Percentiles rank a stretch among this genome's conserved stretches.
Evolutionary conservation across 257 asterid species (phyloP).

Genomic region (Henckelia pumila): DNA sequence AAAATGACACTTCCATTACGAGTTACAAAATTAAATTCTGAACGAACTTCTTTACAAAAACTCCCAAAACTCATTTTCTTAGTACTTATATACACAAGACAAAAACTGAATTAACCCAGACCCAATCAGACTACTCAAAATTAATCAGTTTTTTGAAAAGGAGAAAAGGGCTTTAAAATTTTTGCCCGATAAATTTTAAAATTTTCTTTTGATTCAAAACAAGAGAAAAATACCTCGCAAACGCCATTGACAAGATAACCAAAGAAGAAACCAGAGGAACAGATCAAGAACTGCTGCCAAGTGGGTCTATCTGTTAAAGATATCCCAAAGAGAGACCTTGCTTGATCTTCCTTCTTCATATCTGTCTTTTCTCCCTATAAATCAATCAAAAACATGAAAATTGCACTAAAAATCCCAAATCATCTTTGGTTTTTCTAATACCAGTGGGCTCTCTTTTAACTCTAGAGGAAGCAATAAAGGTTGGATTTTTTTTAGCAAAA

Average conservation of each 20-base stretch:
- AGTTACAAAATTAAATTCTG: too few species aligned
- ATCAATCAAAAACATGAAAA: slow-evolving; percentile 11
- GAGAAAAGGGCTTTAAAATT: too few species aligned
- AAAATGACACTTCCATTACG: too few species aligned
- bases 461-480: not conserved
- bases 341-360: slow-evolving; percentile 83
- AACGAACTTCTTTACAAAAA: too few species aligned
- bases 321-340: slow-evolving; percentile 74
- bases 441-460: not conserved
- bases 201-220: too few species aligned
- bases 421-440: not conserved
- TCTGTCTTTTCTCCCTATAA: not conserved
- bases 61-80: too few species aligned
- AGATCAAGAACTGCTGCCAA: slow-evolving; percentile 86
- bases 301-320: slow-evolving; percentile 63
- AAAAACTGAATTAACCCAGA: too few species aligned
- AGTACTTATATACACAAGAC: too few species aligned
- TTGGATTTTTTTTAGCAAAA: not conserved
- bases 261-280: slow-evolving; percentile 87
- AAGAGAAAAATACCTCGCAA: slow-evolving; percentile 65
- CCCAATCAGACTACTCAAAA: too few species aligned
- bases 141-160: too few species aligned
- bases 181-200: too few species aligned
- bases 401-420: not conserved
- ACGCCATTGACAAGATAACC: slow-evolving; percentile 92